Evolutionary conservation across 495 filamentous ascomycete genomes (phyloP), one percentile per base, ranked within the genome.

Genomic region (Hypoxylon rickii): DNA sequence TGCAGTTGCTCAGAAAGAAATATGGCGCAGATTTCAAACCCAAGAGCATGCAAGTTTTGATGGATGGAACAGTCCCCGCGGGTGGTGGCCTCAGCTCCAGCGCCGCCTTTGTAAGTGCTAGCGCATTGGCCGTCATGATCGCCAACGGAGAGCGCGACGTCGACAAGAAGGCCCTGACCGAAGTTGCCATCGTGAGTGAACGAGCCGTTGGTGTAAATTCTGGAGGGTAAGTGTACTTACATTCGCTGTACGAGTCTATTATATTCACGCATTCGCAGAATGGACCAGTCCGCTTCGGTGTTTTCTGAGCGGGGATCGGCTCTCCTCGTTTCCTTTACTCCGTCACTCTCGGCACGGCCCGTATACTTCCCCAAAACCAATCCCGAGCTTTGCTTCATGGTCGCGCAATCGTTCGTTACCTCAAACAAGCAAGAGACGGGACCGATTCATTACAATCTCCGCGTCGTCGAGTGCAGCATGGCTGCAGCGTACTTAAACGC

Each of bases 251-350:
- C 1, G 44, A 2, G 12, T 10, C 16, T 31, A 43, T 58, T 69
- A 4, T 10, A 58, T 43, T 11, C 13, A 67, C 62, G 49, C 13
- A 12, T 24, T 50, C 39, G 18, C 39, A 86, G 84, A 38, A 97
- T 98, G 94, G 94, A 98, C 70, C 95, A 98, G 73, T 87, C 91
- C n/a, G 94, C 94, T 19, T 96, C 92, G 3, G 92, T 98, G 55
- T 94, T 98, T 71, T 89, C 90, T 2, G 76, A 87, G 62, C 82
- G 85, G 43, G 94, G 90, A 47, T 91, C 85, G 48, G 90, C 94
- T 18, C 82, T 96, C 29, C 91, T 94, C 68, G 93, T 96, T 48
- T 89, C 86, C 37, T 97, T 98, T 78, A 85, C 83, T 46, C 94
- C 95, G 2, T 74, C 73, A n/a, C 85, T 97, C 39, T 75, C 77